phyloP scores from a whole-genome alignment of 2,329 filamentous ascomycete genomes.

The Cercospora citrullina region DNA sequence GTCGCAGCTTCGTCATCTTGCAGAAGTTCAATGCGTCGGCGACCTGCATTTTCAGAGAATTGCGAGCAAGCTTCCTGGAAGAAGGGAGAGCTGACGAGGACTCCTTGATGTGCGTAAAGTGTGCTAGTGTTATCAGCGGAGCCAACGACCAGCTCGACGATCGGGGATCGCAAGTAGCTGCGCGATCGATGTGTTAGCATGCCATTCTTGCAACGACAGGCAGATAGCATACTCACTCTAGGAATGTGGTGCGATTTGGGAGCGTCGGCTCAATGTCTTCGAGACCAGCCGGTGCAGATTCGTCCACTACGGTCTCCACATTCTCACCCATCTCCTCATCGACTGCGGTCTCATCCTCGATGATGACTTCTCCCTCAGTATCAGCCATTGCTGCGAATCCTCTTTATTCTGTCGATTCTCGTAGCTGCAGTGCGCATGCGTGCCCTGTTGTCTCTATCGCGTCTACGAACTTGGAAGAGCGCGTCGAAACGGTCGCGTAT shows the following conservation, averaged over 20 bases:
- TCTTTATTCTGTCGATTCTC: not conserved
- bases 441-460: not conserved
- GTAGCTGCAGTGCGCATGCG: not conserved
- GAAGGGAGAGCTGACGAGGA: conserved; percentile 73
- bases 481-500: not conserved
- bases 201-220: not conserved
- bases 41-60: conserved; percentile 58
- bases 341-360: conserved; percentile 40
- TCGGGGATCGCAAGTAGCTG: conserved; percentile 52
- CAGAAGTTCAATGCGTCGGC: conserved; percentile 67
- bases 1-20: conserved; percentile 71
- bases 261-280: conserved; percentile 47
- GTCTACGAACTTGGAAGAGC: not conserved
- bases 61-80: conserved; percentile 64
- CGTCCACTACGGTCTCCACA: conserved; percentile 34
- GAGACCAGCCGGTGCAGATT: conserved; percentile 41
- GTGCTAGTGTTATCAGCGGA: conserved; percentile 59
- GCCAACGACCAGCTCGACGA: conserved; percentile 49
- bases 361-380: conserved; percentile 35
- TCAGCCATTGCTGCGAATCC: conserved; percentile 34
- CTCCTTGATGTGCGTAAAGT: conserved; percentile 75
- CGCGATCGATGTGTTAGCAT: not conserved
- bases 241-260: conserved; percentile 46
- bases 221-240: conserved; percentile 43
- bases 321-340: conserved; percentile 54